Percentiles rank a stretch among this genome's conserved stretches.
Conservation (phyloP, 495 filamentous ascomycete species). For the Astrocystis sublimbata region DNA sequence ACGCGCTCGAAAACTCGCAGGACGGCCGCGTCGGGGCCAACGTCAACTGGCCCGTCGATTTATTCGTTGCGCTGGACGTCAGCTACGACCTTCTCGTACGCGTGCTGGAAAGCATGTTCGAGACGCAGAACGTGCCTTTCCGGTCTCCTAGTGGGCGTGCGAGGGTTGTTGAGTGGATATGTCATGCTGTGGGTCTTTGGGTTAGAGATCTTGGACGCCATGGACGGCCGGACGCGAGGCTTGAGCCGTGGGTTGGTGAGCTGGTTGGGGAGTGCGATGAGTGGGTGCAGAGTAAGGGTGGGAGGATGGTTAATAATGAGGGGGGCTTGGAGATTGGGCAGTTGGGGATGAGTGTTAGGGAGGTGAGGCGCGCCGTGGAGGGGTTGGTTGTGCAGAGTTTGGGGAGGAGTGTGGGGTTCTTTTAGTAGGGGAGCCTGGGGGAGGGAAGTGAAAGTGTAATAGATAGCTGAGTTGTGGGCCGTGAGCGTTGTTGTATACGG, state of each 20-base stretch:
- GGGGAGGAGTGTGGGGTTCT: no score
- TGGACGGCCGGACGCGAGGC: conserved; percentile 34
- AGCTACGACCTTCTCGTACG: conserved; percentile 71
- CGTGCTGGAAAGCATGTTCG: conserved; percentile 80
- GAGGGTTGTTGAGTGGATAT: conserved; percentile 46
- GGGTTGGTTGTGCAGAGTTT: no score
- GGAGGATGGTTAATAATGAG: no score
- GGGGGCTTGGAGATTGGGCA: no score
- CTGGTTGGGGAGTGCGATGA: conserved; percentile 43
- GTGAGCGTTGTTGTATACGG: no score
- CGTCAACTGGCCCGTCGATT: conserved; percentile 76
- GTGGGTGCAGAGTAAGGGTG: no score
- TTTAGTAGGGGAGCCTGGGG: no score
- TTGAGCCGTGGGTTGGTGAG: conserved; percentile 45
- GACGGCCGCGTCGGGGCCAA: conserved; percentile 58
- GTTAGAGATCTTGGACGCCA: conserved; percentile 43
- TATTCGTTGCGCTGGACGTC: conserved; percentile 75
- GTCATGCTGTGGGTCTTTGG: conserved; percentile 41
- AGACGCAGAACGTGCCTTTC: conserved; percentile 83
- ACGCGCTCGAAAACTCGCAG: conserved; percentile 70
- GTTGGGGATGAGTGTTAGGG: no score
- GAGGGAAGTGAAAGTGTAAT: no score
- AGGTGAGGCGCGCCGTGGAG: no score
- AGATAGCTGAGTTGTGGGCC: no score
- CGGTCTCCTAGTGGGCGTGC: conserved; percentile 56